Conservation (phyloP, 2,329 filamentous ascomycete species). For the Ilyonectria mors-panacis region DNA sequence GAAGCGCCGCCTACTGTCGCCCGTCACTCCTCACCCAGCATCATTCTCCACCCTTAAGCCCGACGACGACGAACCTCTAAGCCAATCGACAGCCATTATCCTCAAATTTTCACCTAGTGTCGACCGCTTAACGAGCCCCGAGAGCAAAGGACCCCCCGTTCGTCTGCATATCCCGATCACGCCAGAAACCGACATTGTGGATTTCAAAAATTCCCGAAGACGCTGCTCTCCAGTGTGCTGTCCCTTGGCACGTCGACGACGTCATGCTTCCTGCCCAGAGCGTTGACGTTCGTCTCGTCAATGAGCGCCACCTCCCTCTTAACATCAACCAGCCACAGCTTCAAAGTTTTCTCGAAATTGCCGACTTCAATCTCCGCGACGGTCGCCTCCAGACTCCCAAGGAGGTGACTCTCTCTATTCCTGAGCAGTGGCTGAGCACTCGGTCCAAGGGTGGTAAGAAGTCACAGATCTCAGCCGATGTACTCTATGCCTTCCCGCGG, state of each 20-base stretch:
- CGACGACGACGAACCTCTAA: slow-evolving; percentile 47
- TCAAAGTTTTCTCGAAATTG: slow-evolving; percentile 59
- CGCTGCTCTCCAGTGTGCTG: slow-evolving; percentile 52
- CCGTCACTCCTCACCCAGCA: slow-evolving; percentile 64
- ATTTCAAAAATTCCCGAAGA: slow-evolving; percentile 49
- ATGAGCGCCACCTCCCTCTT: slow-evolving; percentile 57
- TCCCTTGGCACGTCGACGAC: slow-evolving; percentile 54
- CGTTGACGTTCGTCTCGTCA: slow-evolving; percentile 64
- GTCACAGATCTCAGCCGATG: slow-evolving; percentile 27
- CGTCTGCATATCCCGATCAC: slow-evolving; percentile 52
- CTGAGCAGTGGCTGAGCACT: slow-evolving; percentile 25
- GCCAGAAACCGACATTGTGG: slow-evolving; percentile 45
- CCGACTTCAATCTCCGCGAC: slow-evolving; percentile 61
- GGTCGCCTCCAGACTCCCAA: slow-evolving; percentile 60
- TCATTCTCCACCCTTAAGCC: slow-evolving; percentile 57
- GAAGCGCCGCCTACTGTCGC: slow-evolving; percentile 58
- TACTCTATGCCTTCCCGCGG: slow-evolving; percentile 62
- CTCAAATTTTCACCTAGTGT: slow-evolving; percentile 62
- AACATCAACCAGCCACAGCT: slow-evolving; percentile 54
- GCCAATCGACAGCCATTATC: slow-evolving; percentile 55
- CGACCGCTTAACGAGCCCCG: not conserved
- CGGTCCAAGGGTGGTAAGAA: not conserved
- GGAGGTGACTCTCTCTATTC: slow-evolving; percentile 34
- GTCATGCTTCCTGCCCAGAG: slow-evolving; percentile 61
- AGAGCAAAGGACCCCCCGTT: slow-evolving; percentile 40